Percentiles rank a stretch among this genome's conserved stretches.
These are phyloP conservation scores for Macrolepiota albuminosa DNA, from an alignment of 768 basidiomycete species.

Conservation along the genomic window DNA sequence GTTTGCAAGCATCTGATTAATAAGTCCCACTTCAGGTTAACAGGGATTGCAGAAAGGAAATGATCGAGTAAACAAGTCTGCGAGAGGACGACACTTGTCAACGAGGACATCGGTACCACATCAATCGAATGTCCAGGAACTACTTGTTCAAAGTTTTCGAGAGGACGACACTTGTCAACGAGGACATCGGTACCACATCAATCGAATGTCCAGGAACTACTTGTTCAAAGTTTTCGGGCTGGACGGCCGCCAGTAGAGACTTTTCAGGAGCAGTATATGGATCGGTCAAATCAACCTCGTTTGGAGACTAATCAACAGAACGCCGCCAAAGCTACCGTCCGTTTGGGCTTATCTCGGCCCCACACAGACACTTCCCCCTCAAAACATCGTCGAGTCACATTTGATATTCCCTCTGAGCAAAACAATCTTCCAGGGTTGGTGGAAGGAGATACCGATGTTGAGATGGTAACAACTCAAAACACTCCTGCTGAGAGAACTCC, in stretches of 20 bases:
- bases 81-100: neutral
- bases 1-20: neutral
- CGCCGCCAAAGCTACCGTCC: neutral
- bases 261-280: neutral
- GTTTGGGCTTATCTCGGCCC: neutral
- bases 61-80: neutral
- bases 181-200: neutral
- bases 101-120: neutral
- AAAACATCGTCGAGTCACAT: neutral
- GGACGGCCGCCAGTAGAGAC: neutral
- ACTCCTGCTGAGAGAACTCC: neutral
- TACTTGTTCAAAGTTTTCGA: neutral
- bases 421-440: neutral
- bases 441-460: neutral
- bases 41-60: neutral
- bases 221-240: neutral
- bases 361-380: neutral
- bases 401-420: neutral
- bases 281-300: neutral
- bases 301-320: neutral
- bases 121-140: neutral
- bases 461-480: neutral
- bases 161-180: neutral
- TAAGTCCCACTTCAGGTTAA: neutral
- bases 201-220: neutral